Evolutionary conservation across 139 green algal genomes (phyloP).

Genomic region (Chlamydomonas asymmetrica): DNA sequence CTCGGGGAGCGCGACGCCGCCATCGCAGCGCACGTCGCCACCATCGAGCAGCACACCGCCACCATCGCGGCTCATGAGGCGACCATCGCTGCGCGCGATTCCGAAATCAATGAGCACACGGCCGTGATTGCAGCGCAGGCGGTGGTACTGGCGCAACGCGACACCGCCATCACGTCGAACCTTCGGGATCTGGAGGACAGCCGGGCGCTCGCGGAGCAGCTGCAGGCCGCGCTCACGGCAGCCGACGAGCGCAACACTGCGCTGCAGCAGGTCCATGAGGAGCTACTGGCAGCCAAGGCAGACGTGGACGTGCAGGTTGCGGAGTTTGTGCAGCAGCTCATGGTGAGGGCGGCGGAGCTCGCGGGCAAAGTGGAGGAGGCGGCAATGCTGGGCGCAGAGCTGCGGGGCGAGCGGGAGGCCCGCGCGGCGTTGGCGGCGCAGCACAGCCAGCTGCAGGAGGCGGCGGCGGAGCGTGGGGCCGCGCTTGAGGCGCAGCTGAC

Average conservation of each 20-base stretch:
- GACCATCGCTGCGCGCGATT: background rate
- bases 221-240: background rate
- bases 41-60: background rate
- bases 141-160: background rate
- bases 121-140: too few species aligned
- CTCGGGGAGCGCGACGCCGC: background rate
- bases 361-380: background rate
- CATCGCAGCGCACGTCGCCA: background rate
- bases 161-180: background rate
- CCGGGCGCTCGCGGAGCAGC: background rate
- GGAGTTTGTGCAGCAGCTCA: background rate
- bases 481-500: background rate
- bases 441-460: too few species aligned
- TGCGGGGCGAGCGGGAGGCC: conserved; percentile 4
- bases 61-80: background rate
- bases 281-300: background rate
- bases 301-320: background rate
- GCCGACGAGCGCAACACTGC: background rate
- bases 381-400: background rate
- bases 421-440: background rate
- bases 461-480: too few species aligned
- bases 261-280: background rate
- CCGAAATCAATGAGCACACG: background rate
- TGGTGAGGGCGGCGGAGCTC: background rate
- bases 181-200: background rate